Evolutionary conservation across 179 eudicot genomes (phyloP).

Genomic region (Monotropa hypopitys): DNA sequence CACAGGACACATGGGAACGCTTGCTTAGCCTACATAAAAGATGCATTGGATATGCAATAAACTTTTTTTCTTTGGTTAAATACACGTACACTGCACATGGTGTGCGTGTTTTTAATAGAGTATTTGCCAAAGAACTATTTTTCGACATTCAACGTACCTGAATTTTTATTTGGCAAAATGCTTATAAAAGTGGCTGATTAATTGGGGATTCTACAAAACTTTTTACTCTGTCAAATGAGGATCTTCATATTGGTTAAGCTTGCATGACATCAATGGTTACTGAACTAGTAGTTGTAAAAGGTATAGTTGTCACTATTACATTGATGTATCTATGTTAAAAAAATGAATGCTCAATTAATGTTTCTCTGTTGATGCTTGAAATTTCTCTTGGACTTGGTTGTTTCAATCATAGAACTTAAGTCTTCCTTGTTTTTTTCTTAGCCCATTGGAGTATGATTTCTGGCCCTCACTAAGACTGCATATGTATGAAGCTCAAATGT

Average conservation of each 20-base stretch:
- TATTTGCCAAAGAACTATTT: not conserved
- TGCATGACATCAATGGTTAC: constrained; percentile 4
- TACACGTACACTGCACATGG: too few species aligned
- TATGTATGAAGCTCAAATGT: too few species aligned
- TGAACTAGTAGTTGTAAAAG: not conserved
- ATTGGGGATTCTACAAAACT: constrained; percentile 49
- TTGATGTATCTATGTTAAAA: too few species aligned
- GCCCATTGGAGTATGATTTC: not conserved
- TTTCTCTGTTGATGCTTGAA: not conserved
- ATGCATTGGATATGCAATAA: not conserved
- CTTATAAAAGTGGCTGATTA: constrained; percentile 76
- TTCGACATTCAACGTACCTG: not conserved
- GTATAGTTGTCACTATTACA: not conserved
- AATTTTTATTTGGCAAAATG: constrained; percentile 35
- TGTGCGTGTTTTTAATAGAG: not conserved
- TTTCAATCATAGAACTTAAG: not conserved
- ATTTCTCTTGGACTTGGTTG: not conserved
- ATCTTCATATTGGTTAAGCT: constrained; percentile 7
- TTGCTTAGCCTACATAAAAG: not conserved
- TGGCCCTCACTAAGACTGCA: not conserved
- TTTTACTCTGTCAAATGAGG: constrained; percentile 56
- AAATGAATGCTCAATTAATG: too few species aligned
- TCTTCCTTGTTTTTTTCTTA: not conserved
- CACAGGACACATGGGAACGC: not conserved
- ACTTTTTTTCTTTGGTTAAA: too few species aligned